Evolutionary conservation across 2,329 filamentous ascomycete species (phyloP).

Genomic region (Sporothrix brunneoviolacea): DNA sequence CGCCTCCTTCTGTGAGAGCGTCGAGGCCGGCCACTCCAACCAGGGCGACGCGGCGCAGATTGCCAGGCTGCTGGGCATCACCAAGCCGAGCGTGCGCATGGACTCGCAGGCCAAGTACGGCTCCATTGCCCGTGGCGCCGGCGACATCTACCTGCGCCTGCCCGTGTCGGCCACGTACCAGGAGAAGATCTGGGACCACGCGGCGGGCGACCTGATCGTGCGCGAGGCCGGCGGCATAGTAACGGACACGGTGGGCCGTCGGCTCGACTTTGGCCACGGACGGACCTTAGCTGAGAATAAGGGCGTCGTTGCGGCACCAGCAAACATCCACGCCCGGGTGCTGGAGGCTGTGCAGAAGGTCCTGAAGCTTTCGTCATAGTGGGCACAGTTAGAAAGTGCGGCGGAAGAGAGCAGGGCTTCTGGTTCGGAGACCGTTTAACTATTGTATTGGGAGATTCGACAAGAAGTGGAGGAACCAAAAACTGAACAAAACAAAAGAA

Average conservation of each 20-base stretch:
- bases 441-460: too few species aligned
- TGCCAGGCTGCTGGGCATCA: slow-evolving; percentile 78
- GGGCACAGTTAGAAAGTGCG: neutral
- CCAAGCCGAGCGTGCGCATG: slow-evolving; percentile 83
- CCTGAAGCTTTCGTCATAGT: slow-evolving; percentile 33
- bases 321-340: slow-evolving; percentile 66
- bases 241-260: slow-evolving; percentile 78
- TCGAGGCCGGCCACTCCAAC: slow-evolving; percentile 86
- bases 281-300: slow-evolving; percentile 85
- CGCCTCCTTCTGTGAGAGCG: slow-evolving; percentile 93
- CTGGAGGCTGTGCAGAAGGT: slow-evolving; percentile 78
- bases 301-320: slow-evolving; percentile 85
- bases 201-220: slow-evolving; percentile 89
- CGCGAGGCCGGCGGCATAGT: slow-evolving; percentile 89
- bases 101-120: slow-evolving; percentile 98
- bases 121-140: slow-evolving; percentile 86
- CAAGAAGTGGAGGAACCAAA: too few species aligned
- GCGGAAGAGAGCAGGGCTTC: neutral
- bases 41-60: slow-evolving; percentile 85
- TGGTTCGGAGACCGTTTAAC: too few species aligned
- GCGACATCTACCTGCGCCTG: slow-evolving; percentile 87
- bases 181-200: slow-evolving; percentile 99
- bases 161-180: slow-evolving; percentile 77
- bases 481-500: too few species aligned
- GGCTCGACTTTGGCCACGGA: slow-evolving; percentile 79